These are phyloP conservation scores for Geosmithia flava DNA, from an alignment of 2,329 filamentous ascomycete species.

Conservation along the genomic window DNA sequence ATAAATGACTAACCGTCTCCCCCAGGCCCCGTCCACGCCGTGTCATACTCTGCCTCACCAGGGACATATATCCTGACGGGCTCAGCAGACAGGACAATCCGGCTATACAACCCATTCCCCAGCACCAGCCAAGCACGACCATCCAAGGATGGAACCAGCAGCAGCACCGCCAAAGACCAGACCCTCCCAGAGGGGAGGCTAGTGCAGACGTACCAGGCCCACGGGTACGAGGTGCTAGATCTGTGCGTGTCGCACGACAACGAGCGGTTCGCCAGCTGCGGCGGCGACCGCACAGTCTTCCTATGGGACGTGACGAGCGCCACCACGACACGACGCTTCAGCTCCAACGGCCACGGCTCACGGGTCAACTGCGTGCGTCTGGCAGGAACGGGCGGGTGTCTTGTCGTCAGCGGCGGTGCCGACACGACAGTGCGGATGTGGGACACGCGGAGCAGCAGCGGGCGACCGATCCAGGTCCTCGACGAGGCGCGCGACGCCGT, in stretches of 20 bases:
- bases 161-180: constrained; percentile 1
- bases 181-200: constrained; percentile 41
- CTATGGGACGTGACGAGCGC: constrained; percentile 87
- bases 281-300: constrained; percentile 84
- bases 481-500: constrained; percentile 62
- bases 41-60: constrained; percentile 60
- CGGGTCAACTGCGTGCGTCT: constrained; percentile 72
- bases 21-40: constrained; percentile 57
- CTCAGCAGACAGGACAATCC: constrained; percentile 71
- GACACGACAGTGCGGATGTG: constrained; percentile 68
- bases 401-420: constrained; percentile 63
- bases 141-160: constrained; percentile 5
- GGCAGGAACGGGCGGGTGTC: constrained; percentile 59
- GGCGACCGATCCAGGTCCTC: constrained; percentile 60
- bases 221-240: constrained; percentile 86
- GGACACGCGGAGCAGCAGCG: constrained; percentile 45
- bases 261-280: constrained; percentile 71
- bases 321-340: constrained; percentile 64
- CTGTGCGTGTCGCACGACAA: constrained; percentile 67
- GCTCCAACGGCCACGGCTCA: constrained; percentile 52
- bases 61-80: constrained; percentile 76
- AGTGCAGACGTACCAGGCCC: constrained; percentile 79
- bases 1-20: neutral
- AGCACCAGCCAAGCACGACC: constrained; percentile 20
- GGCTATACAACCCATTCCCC: constrained; percentile 69